phyloP scores from a whole-genome alignment of 768 basidiomycete species.

The Xerocomus spinulosus region DNA sequence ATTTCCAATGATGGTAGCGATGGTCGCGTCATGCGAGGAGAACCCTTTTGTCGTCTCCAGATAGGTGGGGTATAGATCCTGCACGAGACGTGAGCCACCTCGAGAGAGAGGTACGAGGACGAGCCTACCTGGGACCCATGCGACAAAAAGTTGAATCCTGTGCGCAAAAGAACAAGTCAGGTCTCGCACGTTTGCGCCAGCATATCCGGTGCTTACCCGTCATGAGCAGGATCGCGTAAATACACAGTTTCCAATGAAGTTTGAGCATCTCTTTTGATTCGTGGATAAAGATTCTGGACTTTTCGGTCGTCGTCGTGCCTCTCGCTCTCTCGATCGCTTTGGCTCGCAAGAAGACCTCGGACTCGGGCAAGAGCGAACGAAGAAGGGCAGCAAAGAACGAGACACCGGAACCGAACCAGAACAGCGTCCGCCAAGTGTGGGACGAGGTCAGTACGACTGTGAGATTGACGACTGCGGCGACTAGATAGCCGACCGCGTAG shows the following conservation, averaged over 20 bases:
- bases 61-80: conserved; percentile 79
- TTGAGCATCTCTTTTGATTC: conserved; percentile 77
- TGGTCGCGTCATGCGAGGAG: conserved; percentile 50
- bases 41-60: conserved; percentile 61
- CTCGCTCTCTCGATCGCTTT: conserved; percentile 46
- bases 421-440: conserved; percentile 67
- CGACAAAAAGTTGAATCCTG: conserved; percentile 73
- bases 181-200: too few relatives aligned
- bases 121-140: conserved; percentile 59
- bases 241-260: conserved; percentile 74
- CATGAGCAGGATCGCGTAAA: conserved; percentile 84
- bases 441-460: conserved; percentile 39
- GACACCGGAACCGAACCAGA: conserved; percentile 75
- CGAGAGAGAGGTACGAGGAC: too few relatives aligned
- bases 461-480: conserved; percentile 82
- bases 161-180: too few relatives aligned
- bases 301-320: conserved; percentile 38
- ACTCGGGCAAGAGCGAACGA: conserved; percentile 72
- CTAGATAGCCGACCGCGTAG: conserved; percentile 80
- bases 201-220: conserved; percentile 35
- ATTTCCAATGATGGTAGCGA: conserved; percentile 81
- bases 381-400: conserved; percentile 64
- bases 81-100: not conserved
- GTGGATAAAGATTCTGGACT: conserved; percentile 66
- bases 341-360: conserved; percentile 64